A percentile compares a stretch with the other conserved stretches of the same genome.
phyloP scores from a whole-genome alignment of 116 monocot species.

The Papilionanthe hybrid region DNA sequence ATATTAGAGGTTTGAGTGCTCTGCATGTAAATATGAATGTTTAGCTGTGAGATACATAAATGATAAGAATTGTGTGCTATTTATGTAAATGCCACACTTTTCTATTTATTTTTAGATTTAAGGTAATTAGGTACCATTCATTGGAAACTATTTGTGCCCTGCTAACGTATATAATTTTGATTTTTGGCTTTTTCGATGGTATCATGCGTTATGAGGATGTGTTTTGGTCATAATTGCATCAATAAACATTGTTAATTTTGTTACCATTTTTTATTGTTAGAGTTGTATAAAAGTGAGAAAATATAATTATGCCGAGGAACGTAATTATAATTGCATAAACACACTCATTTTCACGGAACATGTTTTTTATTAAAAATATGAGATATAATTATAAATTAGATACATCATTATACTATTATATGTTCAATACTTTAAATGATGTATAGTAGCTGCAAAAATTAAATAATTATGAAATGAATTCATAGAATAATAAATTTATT shows the following conservation, averaged over 20 bases:
- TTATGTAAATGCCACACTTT: no score
- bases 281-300: neutral
- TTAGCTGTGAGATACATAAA: no score
- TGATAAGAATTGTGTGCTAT: no score
- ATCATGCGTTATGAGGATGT: neutral
- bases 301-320: neutral
- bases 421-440: no score
- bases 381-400: no score
- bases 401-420: no score
- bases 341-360: neutral
- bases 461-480: no score
- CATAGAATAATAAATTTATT: no score
- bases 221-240: neutral
- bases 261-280: neutral
- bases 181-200: neutral
- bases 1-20: no score
- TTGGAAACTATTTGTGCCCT: neutral
- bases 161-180: neutral
- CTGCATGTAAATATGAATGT: no score
- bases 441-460: no score
- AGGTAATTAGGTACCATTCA: neutral
- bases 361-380: neutral
- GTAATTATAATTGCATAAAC: neutral
- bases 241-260: neutral
- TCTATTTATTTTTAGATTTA: neutral